Evolutionary conservation across 805 yeast species (phyloP), one percentile per base, ranked within the genome.

Genomic region (Wickerhamomyces alni): DNA sequence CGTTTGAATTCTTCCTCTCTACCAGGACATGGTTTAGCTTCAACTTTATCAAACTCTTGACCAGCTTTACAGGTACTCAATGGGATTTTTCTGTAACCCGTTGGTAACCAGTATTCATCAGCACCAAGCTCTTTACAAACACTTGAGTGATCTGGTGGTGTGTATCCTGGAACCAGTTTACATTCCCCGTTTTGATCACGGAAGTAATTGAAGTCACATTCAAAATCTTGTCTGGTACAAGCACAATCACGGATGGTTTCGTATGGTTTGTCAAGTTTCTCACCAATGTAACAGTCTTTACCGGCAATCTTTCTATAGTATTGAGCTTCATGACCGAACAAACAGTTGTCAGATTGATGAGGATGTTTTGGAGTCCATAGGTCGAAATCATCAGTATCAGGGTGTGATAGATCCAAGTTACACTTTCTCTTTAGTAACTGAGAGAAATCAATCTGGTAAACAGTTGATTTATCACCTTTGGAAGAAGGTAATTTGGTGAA

Each of bases 61-160:
- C 98, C 98, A 17, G 87, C 94, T 33, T 66, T 71, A 66, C 99
- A 93, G 0, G 96, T 86, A 11, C 93, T 81, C 40, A 85, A 58
- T 1, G 96, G 93, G 21, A 89, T 74, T 51, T 77, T 79, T 58
- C 99, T 77, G 61, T 93, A 93, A 1, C 98, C 99, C 1, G 98
- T 88, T 13, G 96, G 87, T 48, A 82, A 82, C 69, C 80, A 86
- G 58, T 77, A 89, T 56, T 86, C 88, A 45, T 80, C 66, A 1
- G 72, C 70, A 32, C 69, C 70, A 4, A 75, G 67, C 41, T 70
- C 67, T 40, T 66, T 69, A 60, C 97, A 87, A 40, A 74, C 69
- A 41, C 70, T 74, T 21, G 72, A 63, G 40, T 80, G 77, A 54
- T 86, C 85, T 12, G 75, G 70, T 8, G 94, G 86, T 5, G 70